phyloP scores from a whole-genome alignment of 1,139 yeast genomes.

The Pichia sp. region DNA sequence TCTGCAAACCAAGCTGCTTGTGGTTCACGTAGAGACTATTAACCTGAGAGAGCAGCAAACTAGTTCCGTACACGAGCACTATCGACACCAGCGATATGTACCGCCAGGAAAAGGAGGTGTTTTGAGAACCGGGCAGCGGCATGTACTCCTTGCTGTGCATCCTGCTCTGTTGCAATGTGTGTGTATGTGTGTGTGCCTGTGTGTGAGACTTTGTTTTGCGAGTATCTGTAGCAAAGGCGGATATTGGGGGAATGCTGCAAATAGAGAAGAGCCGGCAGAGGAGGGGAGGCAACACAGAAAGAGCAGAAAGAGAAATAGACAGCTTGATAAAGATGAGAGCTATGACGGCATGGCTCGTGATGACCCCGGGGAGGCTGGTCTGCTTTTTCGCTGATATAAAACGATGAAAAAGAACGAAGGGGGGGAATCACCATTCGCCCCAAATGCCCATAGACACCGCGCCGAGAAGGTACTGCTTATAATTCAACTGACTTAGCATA shows the following conservation, averaged over 20 bases:
- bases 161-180: neutral
- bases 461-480: too few relatives aligned
- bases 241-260: neutral
- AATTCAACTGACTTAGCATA: neutral
- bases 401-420: neutral
- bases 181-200: neutral
- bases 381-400: neutral
- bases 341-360: neutral
- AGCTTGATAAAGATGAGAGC: neutral
- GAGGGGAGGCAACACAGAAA: neutral
- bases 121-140: neutral
- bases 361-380: neutral
- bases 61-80: slow-evolving; percentile 17
- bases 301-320: neutral
- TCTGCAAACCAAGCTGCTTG: neutral
- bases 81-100: slow-evolving; percentile 9
- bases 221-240: neutral
- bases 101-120: slow-evolving; percentile 5
- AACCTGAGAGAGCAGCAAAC: slow-evolving; percentile 15
- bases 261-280: neutral
- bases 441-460: too few relatives aligned
- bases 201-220: neutral
- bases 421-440: too few relatives aligned
- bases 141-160: slow-evolving; percentile 1
- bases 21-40: slow-evolving; percentile 15